These are phyloP conservation scores for Penicillium sp. DNA, from an alignment of 2,329 filamentous ascomycete genomes.

Conservation along the genomic window DNA sequence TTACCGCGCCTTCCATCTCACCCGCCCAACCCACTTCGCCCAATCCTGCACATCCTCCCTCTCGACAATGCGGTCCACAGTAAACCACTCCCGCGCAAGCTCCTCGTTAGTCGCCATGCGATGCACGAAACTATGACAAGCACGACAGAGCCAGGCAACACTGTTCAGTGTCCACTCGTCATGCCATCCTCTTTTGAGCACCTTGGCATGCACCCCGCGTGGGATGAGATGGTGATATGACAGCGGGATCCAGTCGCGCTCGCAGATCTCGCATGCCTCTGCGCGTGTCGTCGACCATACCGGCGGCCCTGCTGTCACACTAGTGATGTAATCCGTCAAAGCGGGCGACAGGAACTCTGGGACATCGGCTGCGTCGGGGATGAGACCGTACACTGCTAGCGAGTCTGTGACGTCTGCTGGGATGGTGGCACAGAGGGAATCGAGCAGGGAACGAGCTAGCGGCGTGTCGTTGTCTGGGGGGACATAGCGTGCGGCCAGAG, in stretches of 20 bases:
- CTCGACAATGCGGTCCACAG: constrained; percentile 65
- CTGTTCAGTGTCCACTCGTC: constrained; percentile 69
- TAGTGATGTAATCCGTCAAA: constrained; percentile 60
- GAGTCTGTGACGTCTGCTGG: constrained; percentile 64
- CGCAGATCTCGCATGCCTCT: constrained; percentile 71
- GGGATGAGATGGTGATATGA: constrained; percentile 87
- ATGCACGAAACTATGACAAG: constrained; percentile 82
- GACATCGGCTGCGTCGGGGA: constrained; percentile 48
- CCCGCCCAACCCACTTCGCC: constrained; percentile 67
- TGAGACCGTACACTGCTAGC: constrained; percentile 64
- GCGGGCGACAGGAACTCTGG: constrained; percentile 61
- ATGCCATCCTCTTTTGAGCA: constrained; percentile 75
- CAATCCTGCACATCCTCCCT: constrained; percentile 70
- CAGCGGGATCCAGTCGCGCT: constrained; percentile 68
- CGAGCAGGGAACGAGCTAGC: constrained; percentile 51
- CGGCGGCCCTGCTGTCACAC: constrained; percentile 61
- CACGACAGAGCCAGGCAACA: constrained; percentile 81
- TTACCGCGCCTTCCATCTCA: constrained; percentile 68
- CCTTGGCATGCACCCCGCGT: constrained; percentile 71
- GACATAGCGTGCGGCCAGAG: constrained; percentile 56
- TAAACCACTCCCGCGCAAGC: constrained; percentile 69
- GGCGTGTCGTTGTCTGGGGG: constrained; percentile 42
- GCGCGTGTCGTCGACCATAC: constrained; percentile 58
- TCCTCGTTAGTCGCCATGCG: constrained; percentile 72
- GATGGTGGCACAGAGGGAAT: constrained; percentile 53